phyloP scores from a whole-genome alignment of 1,284 basidiomycete genomes.

The Irpex sp. region DNA sequence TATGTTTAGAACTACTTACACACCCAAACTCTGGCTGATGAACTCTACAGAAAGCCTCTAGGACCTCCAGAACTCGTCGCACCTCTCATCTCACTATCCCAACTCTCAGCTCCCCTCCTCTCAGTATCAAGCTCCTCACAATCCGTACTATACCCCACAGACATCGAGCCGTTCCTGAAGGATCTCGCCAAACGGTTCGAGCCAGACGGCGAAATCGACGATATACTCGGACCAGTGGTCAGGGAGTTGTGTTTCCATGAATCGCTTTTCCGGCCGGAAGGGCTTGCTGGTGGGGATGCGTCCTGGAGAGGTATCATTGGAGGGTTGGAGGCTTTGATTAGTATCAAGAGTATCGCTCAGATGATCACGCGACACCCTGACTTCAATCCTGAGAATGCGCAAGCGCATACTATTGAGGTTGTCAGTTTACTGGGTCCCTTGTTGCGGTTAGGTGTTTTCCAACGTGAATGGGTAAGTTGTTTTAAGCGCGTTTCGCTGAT shows the following conservation, averaged over 20 bases:
- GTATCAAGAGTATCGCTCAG: slow-evolving; percentile 78
- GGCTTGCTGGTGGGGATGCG: slow-evolving; percentile 61
- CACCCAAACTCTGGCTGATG: slow-evolving; percentile 3
- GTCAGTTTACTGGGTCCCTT: slow-evolving; percentile 75
- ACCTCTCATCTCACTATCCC: slow-evolving; percentile 67
- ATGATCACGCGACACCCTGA: slow-evolving; percentile 70
- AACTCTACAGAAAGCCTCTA: slow-evolving; percentile 46
- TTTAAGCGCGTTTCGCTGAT: too few species aligned
- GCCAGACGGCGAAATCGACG: slow-evolving; percentile 34
- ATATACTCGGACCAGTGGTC: slow-evolving; percentile 48
- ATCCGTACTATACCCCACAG: slow-evolving; percentile 39
- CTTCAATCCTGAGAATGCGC: slow-evolving; percentile 62
- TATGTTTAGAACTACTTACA: slow-evolving; percentile 31
- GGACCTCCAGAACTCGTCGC: slow-evolving; percentile 76
- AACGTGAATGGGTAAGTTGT: slow-evolving; percentile 84
- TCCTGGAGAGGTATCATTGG: slow-evolving; percentile 85
- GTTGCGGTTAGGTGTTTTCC: slow-evolving; percentile 77
- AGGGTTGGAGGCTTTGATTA: slow-evolving; percentile 77
- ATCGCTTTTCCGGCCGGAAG: slow-evolving; percentile 57
- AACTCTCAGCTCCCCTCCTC: slow-evolving; percentile 57
- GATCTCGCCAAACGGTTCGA: slow-evolving; percentile 70
- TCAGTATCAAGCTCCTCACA: slow-evolving; percentile 38
- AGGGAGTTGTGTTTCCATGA: slow-evolving; percentile 53
- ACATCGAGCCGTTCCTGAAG: slow-evolving; percentile 66
- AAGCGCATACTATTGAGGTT: slow-evolving; percentile 58